Evolutionary conservation across 1,284 basidiomycete species (phyloP).

Genomic region (Apiotrichum sp.): DNA sequence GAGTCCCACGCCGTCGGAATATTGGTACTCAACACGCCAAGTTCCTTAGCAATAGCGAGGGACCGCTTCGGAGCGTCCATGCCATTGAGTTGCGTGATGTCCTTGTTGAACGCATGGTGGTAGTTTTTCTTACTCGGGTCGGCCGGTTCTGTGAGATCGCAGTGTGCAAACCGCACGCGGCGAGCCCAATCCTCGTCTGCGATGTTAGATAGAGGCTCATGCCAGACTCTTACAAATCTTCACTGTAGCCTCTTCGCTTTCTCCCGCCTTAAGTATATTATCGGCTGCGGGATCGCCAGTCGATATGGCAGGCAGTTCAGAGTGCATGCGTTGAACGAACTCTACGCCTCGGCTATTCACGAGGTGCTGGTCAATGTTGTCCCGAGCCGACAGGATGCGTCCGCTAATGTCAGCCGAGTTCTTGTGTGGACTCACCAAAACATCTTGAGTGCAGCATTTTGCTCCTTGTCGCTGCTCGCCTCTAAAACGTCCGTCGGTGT

Average conservation of each 20-base stretch:
- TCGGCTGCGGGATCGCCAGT: background rate
- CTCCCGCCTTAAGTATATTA: constrained; percentile 2
- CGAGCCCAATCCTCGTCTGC: constrained; percentile 70
- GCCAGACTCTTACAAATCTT: constrained; percentile 51
- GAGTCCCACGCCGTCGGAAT: constrained; percentile 84
- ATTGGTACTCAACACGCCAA: constrained; percentile 81
- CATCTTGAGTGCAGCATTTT: constrained; percentile 35
- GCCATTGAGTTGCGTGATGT: constrained; percentile 18
- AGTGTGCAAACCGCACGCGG: constrained; percentile 74
- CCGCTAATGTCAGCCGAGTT: constrained; percentile 57
- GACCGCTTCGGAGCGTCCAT: constrained; percentile 74
- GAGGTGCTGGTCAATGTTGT: constrained; percentile 74
- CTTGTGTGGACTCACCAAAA: constrained; percentile 47
- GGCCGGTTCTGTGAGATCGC: constrained; percentile 51
- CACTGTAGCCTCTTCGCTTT: constrained; percentile 59
- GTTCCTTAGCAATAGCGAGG: constrained; percentile 83
- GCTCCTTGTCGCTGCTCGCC: constrained; percentile 40
- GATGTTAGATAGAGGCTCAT: no score
- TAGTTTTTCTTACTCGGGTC: constrained; percentile 6
- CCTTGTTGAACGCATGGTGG: constrained; percentile 22
- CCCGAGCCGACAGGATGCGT: constrained; percentile 69
- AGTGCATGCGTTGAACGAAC: constrained; percentile 70
- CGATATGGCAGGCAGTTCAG: constrained; percentile 64
- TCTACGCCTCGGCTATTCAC: constrained; percentile 75
- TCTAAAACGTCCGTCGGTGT: no score